A percentile compares a stretch with the other conserved stretches of the same genome.
These are phyloP conservation scores for Magnolia sinica DNA, from an alignment of 164 flowering plant species.

Conservation along the genomic window DNA sequence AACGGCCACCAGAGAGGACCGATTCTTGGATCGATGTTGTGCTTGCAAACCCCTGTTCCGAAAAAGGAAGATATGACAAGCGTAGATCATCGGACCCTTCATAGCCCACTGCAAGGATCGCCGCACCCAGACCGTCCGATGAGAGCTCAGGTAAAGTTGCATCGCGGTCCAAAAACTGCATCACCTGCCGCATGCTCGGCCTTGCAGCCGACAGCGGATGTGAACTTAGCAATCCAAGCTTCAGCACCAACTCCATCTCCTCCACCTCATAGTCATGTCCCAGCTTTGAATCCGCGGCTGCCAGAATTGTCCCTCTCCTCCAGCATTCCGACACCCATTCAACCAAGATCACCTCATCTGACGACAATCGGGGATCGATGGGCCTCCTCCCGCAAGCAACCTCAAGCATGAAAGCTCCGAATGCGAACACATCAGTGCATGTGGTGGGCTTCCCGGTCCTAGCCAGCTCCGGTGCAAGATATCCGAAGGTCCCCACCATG, in stretches of 20 bases:
- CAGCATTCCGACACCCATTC: conserved; percentile 2
- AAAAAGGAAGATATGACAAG: neutral
- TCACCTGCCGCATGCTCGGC: conserved; percentile 10
- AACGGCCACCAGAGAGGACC: neutral
- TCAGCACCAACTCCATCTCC: conserved; percentile 15
- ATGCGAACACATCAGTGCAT: conserved; percentile 35
- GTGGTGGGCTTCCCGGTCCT: conserved; percentile 13
- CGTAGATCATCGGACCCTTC: too few species aligned
- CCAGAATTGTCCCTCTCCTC: neutral
- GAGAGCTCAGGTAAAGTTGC: conserved; percentile 1
- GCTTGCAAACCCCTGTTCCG: neutral
- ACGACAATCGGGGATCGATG: neutral
- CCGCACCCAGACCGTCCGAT: neutral
- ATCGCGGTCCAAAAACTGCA: conserved; percentile 5
- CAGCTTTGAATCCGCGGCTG: neutral
- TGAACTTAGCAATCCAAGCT: conserved; percentile 28
- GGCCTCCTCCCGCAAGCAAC: conserved; percentile 11
- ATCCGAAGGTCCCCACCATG: conserved; percentile 34
- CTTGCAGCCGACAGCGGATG: conserved; percentile 10
- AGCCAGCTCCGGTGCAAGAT: conserved; percentile 16
- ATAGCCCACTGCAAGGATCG: neutral
- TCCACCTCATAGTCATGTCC: conserved; percentile 9
- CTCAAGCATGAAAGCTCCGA: conserved; percentile 17
- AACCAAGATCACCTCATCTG: neutral
- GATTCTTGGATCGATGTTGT: neutral